Base-by-base conservation (phyloP, 1,284 basidiomycete species). In the Cutaneotrichosporon sp. region DNA sequence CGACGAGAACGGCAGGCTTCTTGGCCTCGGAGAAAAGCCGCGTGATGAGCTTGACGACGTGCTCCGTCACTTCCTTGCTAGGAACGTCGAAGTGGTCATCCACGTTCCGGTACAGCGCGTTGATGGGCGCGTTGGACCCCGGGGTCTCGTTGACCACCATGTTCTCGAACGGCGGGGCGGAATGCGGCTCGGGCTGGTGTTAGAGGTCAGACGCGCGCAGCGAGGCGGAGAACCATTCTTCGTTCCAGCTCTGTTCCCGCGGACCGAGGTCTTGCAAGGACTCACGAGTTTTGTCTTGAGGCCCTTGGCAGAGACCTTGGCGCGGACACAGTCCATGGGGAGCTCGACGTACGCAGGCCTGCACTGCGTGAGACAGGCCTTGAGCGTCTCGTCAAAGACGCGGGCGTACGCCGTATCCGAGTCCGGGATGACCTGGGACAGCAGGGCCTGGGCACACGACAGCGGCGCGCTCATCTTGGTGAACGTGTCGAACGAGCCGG, bases 261-360 rank as follows among this genome's bases (percentile, higher is more conserved):
- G n/a, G n/a, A n/a, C n/a, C n/a, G n/a, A n/a, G n/a, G n/a, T n/a
- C n/a, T n/a, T n/a, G n/a, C n/a, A n/a, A 10, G 20, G 5, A 42
- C 54, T 34, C 25, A 56, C 54, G 4, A 59, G 48, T 3, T 37
- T 34, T 43, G 17, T 82, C 49, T 81, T 75, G 46, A 97, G 80
- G 9, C 82, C 79, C 41, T 81, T 79, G 3, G 81, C 74, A 0
- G 87, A 81, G 24, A 93, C 84, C 63, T 84, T 82, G 46, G 79
- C 76, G 63, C 82, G 80, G 6, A 89, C 85, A 37, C 92, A 76
- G 65, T 97, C 88, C 12, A 86, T 92, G 0, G 93, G 94, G 6
- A 97, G 78, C 33, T 87, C 82, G 49, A 97, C 75, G 70, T 97
- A 97, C 17, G 88, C 88, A 0, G 93, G 92, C 19, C 88, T 82